These are phyloP conservation scores for Cladophialophora psammophila DNA, from an alignment of 2,329 filamentous ascomycete genomes.

Conservation along the genomic window DNA sequence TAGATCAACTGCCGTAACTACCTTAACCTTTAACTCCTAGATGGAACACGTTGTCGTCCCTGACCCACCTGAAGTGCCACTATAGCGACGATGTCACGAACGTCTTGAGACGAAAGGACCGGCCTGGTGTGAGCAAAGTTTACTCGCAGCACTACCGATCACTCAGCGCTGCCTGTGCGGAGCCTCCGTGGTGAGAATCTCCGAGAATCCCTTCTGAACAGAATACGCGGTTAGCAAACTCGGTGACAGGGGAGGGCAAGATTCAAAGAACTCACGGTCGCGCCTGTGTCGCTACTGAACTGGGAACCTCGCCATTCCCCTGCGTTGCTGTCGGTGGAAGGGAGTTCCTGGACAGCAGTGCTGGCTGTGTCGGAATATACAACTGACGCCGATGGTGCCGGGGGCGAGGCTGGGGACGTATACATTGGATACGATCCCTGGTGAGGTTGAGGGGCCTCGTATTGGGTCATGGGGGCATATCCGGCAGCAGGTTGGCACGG, in stretches of 20 bases:
- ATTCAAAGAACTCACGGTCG: constrained; percentile 6
- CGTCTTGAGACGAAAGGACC: too few relatives aligned
- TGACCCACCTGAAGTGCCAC: too few relatives aligned
- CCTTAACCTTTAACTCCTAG: too few relatives aligned
- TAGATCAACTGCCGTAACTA: too few relatives aligned
- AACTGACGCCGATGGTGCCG: too few relatives aligned
- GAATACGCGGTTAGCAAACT: not conserved
- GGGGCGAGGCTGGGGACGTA: not conserved
- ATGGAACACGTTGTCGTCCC: too few relatives aligned
- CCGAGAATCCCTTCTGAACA: not conserved
- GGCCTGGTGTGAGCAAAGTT: too few relatives aligned
- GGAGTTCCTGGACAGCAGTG: constrained; percentile 7
- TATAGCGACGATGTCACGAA: too few relatives aligned
- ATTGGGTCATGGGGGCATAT: not conserved
- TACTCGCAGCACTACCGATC: too few relatives aligned
- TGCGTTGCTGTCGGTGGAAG: constrained; percentile 3
- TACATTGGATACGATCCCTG: not conserved
- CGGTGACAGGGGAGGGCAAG: not conserved
- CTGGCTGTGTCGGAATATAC: too few relatives aligned
- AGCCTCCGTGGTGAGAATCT: not conserved
- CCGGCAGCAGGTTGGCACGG: not conserved
- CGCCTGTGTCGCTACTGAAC: constrained; percentile 9
- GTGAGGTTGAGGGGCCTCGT: not conserved
- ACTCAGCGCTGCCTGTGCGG: too few relatives aligned
- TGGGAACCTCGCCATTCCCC: constrained; percentile 3